Base-by-base conservation (phyloP, 164 flowering plant genomes). In the Annona squamosa region DNA sequence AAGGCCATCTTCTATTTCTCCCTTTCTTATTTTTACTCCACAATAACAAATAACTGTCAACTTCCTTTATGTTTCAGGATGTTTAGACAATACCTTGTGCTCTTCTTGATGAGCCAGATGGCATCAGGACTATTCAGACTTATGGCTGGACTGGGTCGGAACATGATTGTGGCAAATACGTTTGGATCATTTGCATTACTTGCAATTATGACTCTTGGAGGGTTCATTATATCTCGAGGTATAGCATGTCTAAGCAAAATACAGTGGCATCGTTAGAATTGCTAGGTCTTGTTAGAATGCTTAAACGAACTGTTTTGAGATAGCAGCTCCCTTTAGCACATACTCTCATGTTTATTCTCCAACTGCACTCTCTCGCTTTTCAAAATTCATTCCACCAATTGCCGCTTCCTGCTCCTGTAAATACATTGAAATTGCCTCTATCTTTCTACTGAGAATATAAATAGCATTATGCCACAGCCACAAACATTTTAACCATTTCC, bases 181-280 rank as follows among this genome's bases (percentile, higher is more conserved):
- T 69, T 81, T 72, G 88, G 82, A 7, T 59, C 84, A 3, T 82
- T 80, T 57, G 77, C 74, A 18, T 63, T 81, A 19, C 63, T 83
- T 62, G 56, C 73, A 26, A 61, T 82, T 48, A 0, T 81, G 63
- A 71, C 77, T 0, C 71, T 84, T 48, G 79, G 84, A 71, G 89
- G 89, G 57, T 84, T 82, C 45, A 52, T 81, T 67, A 12, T 86
- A 41, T 81, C 87, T 46, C 66, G 84, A 85, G 81, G 89, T 86
- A 86, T 17, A 7, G 13, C 5, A 42, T 5, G 12, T 26, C 13
- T 52, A 52, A 2, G 17, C 9, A 52, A 52, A 52, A 2, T 2
- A 4, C 13, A 26, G 37, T 26, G 37, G 37, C 37, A 26, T 26
- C 1, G 1, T 26, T 26, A 26, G 37, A 26, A 26, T 26, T 26